Percentiles rank a stretch among this genome's conserved stretches.
Conservation (phyloP, 257 asterid species). For the Nicotiana paniculata region DNA sequence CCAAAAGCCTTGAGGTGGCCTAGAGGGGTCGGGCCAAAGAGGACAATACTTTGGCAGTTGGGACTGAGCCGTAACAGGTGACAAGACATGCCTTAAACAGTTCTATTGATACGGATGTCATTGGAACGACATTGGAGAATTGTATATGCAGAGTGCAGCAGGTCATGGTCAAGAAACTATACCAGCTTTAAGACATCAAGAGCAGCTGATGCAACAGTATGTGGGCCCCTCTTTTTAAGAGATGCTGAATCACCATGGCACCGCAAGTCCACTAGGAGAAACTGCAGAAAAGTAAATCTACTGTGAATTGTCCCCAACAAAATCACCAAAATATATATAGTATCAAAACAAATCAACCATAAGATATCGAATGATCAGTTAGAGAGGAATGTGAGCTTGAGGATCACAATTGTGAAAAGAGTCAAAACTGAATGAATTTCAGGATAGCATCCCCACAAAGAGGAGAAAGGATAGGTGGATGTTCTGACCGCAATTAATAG, state of each 20-base stretch:
- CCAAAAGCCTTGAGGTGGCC: no score
- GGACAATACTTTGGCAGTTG: no score
- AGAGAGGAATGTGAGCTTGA: background rate
- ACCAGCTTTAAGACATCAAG: slow-evolving; percentile 94
- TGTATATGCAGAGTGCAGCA: background rate
- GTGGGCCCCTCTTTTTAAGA: slow-evolving; percentile 69
- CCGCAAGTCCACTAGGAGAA: slow-evolving; percentile 95
- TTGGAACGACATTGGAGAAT: background rate
- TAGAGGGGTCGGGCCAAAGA: no score
- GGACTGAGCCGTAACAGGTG: background rate
- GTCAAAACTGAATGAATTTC: background rate
- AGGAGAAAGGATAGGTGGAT: background rate
- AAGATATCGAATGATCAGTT: background rate
- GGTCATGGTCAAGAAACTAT: slow-evolving; percentile 9
- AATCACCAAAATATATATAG: background rate
- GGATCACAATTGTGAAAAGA: background rate
- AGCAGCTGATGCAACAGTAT: slow-evolving; percentile 90
- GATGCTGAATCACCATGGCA: slow-evolving; percentile 98
- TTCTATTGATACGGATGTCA: background rate
- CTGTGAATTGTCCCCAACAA: slow-evolving; percentile 17
- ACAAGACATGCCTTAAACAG: background rate
- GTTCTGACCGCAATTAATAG: background rate
- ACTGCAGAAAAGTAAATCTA: slow-evolving; percentile 47
- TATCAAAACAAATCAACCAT: background rate
- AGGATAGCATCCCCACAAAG: background rate